phyloP scores from a whole-genome alignment of 345 rosid species.

The Populus alba region DNA sequence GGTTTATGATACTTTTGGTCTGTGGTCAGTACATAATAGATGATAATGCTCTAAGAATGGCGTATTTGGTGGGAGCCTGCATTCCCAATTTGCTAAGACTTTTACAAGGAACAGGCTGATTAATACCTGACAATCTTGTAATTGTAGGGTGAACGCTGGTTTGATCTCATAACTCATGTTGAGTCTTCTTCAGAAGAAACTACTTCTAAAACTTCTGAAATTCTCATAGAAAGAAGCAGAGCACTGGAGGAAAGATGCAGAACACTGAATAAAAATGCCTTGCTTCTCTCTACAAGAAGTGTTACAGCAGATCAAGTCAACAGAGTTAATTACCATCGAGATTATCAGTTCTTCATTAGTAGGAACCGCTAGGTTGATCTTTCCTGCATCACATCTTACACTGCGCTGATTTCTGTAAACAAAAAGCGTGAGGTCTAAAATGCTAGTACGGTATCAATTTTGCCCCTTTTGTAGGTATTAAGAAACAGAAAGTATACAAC shows the following conservation, averaged over 20 bases:
- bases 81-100: neutral
- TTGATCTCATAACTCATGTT: constrained; percentile 6
- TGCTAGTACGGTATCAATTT: too few species aligned
- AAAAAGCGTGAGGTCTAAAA: neutral
- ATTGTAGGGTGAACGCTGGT: constrained; percentile 33
- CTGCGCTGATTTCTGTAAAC: neutral
- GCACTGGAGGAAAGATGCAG: constrained; percentile 12
- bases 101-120: neutral
- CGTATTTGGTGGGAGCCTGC: neutral
- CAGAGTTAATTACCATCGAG: constrained; percentile 13
- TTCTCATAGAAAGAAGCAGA: constrained; percentile 17
- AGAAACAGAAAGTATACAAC: too few species aligned
- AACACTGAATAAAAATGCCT: constrained; percentile 22
- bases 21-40: neutral
- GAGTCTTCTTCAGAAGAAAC: neutral
- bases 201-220: neutral
- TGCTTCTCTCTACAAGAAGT: constrained; percentile 16
- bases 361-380: constrained; percentile 1
- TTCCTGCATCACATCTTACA: neutral
- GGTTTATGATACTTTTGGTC: neutral
- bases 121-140: neutral
- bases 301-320: constrained; percentile 12
- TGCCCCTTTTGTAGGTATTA: too few species aligned
- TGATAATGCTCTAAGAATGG: neutral
- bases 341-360: constrained; percentile 23